A percentile compares a stretch with the other conserved stretches of the same genome.
Evolutionary conservation across 345 rosid genomes (phyloP).

Genomic region (Gossypium stocksii): DNA sequence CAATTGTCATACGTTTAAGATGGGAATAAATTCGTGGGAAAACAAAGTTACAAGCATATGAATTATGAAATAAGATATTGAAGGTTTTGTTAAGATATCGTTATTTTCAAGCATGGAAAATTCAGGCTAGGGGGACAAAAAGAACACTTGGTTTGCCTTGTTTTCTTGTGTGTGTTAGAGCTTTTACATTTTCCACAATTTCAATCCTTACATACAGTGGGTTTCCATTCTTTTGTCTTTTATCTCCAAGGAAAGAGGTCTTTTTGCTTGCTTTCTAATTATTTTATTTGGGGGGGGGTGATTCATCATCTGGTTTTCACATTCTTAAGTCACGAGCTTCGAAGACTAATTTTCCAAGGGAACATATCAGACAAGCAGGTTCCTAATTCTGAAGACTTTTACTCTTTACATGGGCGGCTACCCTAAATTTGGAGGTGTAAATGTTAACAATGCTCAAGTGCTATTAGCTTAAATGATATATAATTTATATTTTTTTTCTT

Average conservation of each 20-base stretch:
- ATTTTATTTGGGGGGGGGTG: background rate
- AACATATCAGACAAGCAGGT: background rate
- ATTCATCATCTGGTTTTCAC: background rate
- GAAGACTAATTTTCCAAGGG: background rate
- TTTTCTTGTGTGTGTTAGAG: background rate
- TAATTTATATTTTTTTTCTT: no score
- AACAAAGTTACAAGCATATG: background rate
- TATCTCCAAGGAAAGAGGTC: background rate
- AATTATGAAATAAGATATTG: background rate
- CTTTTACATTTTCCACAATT: background rate
- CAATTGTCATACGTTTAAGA: conserved; percentile 2
- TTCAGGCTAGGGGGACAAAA: background rate
- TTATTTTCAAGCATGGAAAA: conserved; percentile 6
- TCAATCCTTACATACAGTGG: background rate
- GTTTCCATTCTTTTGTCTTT: background rate
- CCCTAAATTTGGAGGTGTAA: background rate
- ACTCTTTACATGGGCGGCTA: background rate
- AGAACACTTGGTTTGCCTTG: background rate
- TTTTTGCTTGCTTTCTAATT: background rate
- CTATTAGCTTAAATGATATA: no score
- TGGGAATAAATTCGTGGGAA: background rate
- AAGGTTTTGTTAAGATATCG: conserved; percentile 1
- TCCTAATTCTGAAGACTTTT: background rate
- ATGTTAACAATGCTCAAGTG: no score
- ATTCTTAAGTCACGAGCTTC: background rate